These are phyloP conservation scores for Lentithecium fluviatile DNA, from an alignment of 495 filamentous ascomycete genomes.

Conservation along the genomic window DNA sequence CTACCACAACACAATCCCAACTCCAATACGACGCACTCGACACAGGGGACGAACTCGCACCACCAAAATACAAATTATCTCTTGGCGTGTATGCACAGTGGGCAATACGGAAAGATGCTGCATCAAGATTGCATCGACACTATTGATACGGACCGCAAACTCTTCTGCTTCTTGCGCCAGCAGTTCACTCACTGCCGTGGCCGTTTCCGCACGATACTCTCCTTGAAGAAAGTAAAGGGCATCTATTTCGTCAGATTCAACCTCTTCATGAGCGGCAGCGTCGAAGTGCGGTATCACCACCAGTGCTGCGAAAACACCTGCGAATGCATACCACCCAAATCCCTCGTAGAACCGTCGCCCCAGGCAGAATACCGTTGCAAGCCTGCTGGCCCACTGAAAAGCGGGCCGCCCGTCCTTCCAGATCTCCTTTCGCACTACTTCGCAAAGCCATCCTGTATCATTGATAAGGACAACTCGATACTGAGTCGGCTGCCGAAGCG, in stretches of 20 bases:
- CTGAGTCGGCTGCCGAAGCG: conserved; percentile 14
- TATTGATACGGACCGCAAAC: neutral
- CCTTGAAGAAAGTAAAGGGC: conserved; percentile 1
- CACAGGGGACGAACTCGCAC: neutral
- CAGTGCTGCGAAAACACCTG: conserved; percentile 2
- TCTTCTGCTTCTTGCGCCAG: conserved; percentile 1
- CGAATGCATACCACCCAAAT: conserved; percentile 7
- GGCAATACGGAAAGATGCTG: neutral
- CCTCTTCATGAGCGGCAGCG: conserved; percentile 1
- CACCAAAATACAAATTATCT: neutral
- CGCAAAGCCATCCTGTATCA: conserved; percentile 2
- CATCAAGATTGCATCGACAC: neutral
- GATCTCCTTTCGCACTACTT: conserved; percentile 1
- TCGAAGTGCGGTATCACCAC: conserved; percentile 6
- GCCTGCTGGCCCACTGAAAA: neutral
- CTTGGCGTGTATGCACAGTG: conserved; percentile 5
- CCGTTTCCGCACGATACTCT: neutral
- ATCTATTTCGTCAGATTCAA: conserved; percentile 10
- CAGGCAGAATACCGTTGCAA: conserved; percentile 8
- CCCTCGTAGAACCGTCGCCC: neutral
- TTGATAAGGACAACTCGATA: neutral
- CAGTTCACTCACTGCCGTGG: neutral
- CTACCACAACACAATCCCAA: conserved; percentile 3
- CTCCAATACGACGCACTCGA: neutral
- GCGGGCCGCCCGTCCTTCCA: conserved; percentile 1